A percentile compares a stretch with the other conserved stretches of the same genome.
These are phyloP conservation scores for Radiomyces spectabilis DNA, from an alignment of 192 early-diverging fungal genomes.

Conservation along the genomic window DNA sequence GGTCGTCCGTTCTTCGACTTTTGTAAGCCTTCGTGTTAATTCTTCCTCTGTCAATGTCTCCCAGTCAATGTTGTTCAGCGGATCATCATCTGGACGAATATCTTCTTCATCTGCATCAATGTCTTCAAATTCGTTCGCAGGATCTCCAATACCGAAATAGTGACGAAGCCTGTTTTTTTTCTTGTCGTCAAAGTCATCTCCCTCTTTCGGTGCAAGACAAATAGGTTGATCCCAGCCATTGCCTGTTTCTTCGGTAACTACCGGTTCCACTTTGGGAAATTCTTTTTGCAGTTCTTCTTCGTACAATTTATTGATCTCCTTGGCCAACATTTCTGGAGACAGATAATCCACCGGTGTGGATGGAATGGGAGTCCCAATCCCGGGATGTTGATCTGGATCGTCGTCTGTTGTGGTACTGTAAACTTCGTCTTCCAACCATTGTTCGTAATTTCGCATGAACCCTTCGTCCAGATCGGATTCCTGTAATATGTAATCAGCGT, in stretches of 20 bases:
- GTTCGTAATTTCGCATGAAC: conserved; percentile 59
- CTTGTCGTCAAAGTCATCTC: neutral
- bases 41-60: conserved; percentile 5
- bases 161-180: neutral
- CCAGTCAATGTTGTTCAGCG: conserved; percentile 11
- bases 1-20: conserved; percentile 9
- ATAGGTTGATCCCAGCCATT: conserved; percentile 10
- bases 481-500: neutral
- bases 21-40: neutral
- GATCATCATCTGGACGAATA: neutral
- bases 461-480: conserved; percentile 39
- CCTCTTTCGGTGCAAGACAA: neutral
- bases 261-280: neutral
- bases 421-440: conserved; percentile 56
- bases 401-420: conserved; percentile 15
- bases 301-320: conserved; percentile 18
- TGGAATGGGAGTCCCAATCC: conserved; percentile 13
- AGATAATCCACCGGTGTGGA: neutral
- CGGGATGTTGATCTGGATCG: neutral
- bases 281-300: conserved; percentile 7
- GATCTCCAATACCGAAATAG: neutral
- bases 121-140: neutral
- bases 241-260: neutral
- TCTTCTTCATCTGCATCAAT: conserved; percentile 9
- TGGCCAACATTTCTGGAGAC: neutral